Evolutionary conservation across 306 rosid genomes (phyloP).

Genomic region (Glycine latifolia): DNA sequence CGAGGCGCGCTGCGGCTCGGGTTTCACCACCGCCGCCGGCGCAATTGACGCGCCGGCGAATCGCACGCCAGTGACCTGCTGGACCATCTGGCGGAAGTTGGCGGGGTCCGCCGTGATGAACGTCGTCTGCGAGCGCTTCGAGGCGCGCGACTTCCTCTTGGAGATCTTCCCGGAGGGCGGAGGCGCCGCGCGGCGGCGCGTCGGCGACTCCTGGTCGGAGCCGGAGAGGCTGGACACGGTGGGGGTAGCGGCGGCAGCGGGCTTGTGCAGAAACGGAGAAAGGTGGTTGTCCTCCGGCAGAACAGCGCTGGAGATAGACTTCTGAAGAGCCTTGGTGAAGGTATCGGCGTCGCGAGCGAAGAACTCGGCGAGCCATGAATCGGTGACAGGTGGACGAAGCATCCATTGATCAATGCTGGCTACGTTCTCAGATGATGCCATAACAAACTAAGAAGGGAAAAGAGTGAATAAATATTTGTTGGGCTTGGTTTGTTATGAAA

Average conservation of each 20-base stretch:
- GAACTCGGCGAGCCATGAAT: slow-evolving; percentile 68
- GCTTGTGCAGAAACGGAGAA: slow-evolving; percentile 40
- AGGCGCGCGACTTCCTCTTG: slow-evolving; percentile 82
- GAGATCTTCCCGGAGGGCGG: slow-evolving; percentile 55
- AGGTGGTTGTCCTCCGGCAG: slow-evolving; percentile 14
- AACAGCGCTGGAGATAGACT: slow-evolving; percentile 54
- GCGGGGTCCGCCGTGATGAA: slow-evolving; percentile 91
- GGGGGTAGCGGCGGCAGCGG: slow-evolving; percentile 58
- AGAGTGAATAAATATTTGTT: neutral
- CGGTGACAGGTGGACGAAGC: slow-evolving; percentile 48
- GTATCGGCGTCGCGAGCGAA: slow-evolving; percentile 63
- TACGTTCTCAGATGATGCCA: slow-evolving; percentile 71
- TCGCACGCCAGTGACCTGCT: slow-evolving; percentile 87
- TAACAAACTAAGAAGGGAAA: neutral
- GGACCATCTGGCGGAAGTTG: slow-evolving; percentile 94
- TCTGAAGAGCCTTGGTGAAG: slow-evolving; percentile 69
- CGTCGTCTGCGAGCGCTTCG: slow-evolving; percentile 85
- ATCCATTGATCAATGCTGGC: slow-evolving; percentile 63
- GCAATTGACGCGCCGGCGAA: slow-evolving; percentile 41
- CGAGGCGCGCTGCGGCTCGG: slow-evolving; percentile 74
- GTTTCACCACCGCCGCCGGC: slow-evolving; percentile 63
- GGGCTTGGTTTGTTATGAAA: too few relatives aligned
- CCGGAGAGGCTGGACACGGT: slow-evolving; percentile 71
- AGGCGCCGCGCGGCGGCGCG: slow-evolving; percentile 41
- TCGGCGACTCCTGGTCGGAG: slow-evolving; percentile 65